Evolutionary conservation across 73 alveolate species (phyloP), one percentile per base, ranked within the genome.

Genomic region (Tetrahymena thermophila): DNA sequence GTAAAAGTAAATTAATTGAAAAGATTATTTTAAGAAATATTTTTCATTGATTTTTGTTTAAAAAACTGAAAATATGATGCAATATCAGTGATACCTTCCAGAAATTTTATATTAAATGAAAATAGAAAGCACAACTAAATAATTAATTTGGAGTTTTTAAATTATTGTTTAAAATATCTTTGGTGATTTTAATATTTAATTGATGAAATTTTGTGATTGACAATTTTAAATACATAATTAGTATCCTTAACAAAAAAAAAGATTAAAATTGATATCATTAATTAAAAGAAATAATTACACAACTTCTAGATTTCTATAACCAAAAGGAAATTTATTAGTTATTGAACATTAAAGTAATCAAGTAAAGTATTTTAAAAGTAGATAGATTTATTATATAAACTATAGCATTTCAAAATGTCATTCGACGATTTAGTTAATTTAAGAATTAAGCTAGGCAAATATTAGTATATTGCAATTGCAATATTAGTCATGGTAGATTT

Each of bases 401-500:
- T 50, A 50, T 50, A 50, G 83, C 83, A 50, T 50, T 50, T 50
- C 28, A 71, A 31, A n/a, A 71, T 71, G 89, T 17, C 89, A 34
- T 71, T 71, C 31, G 89, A 71, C 37, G 89, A 71, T 71, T 71
- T 71, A 71, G 35, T 71, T 11, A 71, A 71, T 25, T 71, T n/a
- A n/a, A 71, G 89, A 71, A 71, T 71, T 71, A 10, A 71, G 89
- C 40, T 71, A 28, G 95, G 97, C 28, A 95, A 58, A 85, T 95
- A 95, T 57, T 56, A 95, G 94, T 28, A 85, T 50, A 43, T 95
- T 23, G 95, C 95, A 9, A 85, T 95, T 34, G 58, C 95, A 28
- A 95, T 95, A 28, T 89, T 95, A 23, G 95, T 95, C 21, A 56
- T 95, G 43, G 94, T 95, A 17, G 97, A 95, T 93, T 95, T 95